Base-by-base conservation (phyloP, 2,329 filamentous ascomycete species). In the Meredithiella fracta region DNA sequence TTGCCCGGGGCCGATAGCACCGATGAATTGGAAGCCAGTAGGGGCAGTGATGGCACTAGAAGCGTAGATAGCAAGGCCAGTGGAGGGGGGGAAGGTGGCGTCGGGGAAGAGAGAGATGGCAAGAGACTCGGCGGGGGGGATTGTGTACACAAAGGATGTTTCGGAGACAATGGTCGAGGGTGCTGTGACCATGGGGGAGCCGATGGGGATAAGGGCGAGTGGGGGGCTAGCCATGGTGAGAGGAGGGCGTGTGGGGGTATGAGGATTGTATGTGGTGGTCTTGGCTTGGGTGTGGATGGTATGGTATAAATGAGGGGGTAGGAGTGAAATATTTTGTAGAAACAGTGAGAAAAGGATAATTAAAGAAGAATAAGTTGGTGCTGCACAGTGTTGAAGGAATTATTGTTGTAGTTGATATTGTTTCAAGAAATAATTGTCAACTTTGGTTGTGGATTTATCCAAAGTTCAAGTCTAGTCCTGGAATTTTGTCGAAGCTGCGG, bases 31-130 rank as follows among this genome's bases (percentile, higher is more conserved):
- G 71, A 94, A 94, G 50, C 83, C 78, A 1, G 76, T 71, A 2
- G 66, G 63, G 42, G 68, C 68, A 62, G 67, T 55, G 69, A 66
- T 42, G 57, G 71, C 59, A 2, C 90, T 73, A 53, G 73, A 84
- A 51, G 94, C 78, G 70, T 96, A 97, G 60, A 98, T 91, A 50
- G 89, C 86, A 14, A 90, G 92, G 3, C 88, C 91, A 20, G 85
- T 85, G 62, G 80, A 78, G 3, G 77, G 73, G 0, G 90, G 90
- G 0, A 98, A 75, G 8, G 76, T 68, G 8, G 84, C 74, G 47
- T 83, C 85, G 0, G 92, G 94, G 0, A 96, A 78, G 37, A 96
- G 75, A 71, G 97, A 94, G 57, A 97, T 82, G 63, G 89, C 85
- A 56, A 97, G 78, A 31, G 51, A 54, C 67, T 97, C 89, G 15